Evolutionary conservation across 108 stramenopile genomes (phyloP), one percentile per base, ranked within the genome.

Genomic region (Stephanodiscus minutulus): DNA sequence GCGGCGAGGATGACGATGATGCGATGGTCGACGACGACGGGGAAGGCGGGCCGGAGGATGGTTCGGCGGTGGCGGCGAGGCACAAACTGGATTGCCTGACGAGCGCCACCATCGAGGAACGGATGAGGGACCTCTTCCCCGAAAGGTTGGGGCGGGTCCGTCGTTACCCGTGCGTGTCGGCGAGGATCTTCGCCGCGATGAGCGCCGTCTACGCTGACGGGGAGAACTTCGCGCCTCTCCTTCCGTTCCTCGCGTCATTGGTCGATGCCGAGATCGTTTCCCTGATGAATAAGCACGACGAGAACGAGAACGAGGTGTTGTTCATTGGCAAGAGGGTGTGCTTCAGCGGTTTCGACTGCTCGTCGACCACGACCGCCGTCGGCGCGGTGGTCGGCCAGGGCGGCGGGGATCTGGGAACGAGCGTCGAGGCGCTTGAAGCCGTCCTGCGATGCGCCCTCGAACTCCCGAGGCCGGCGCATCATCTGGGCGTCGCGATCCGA

Each of bases 141-240:
- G 69, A 78, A 7, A 71, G 54, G 35, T 72, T 41, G 59, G 39
- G 35, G 9, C 59, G 67, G 29, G 59, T 78, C 6, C 64, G 61
- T 66, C n/a, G 36, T 8, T n/a, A 35, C n/a, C 75, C 80, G 33
- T 81, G 80, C 44, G 80, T 77, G 3, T 77, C 75, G 12, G 75
- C 80, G 3, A 64, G 80, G 47, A 76, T 81, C n/a, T 81, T 81
- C 52, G 70, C 80, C n/a, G 67, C 72, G 9, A 79, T 79, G 78
- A 79, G 67, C 25, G 53, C 64, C 18, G 31, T 72, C 31, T 77
- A 68, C 31, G 50, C 7, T 18, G 43, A 66, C 37, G 1, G 33
- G 28, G 52, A 53, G 1, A 64, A 81, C 29, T 81, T 81, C 57
- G 12, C 53, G 7, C 63, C 55, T 44, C 62, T 81, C 4, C 47